Percentiles rank a stretch among this genome's conserved stretches.
Evolutionary conservation across 208 protist species (phyloP).

Genomic region (Novymonas esmeraldas): DNA sequence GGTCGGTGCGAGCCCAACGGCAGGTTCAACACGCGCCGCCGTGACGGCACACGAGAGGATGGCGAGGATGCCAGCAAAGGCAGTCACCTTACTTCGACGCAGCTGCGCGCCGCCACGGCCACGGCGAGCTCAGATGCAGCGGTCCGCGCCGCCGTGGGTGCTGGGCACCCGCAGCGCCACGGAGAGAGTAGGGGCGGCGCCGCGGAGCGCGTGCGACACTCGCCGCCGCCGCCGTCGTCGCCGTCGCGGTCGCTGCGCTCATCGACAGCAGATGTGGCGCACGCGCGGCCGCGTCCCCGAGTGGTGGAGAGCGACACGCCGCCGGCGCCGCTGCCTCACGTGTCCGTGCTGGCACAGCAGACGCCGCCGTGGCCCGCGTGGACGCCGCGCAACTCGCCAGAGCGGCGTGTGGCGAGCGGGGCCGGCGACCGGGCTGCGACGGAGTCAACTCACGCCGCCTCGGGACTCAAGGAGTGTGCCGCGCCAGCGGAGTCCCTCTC

Average conservation of each 20-base stretch:
- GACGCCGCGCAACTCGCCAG: background rate
- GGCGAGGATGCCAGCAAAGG: background rate
- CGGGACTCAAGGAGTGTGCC: no score
- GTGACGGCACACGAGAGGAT: background rate
- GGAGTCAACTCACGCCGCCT: background rate
- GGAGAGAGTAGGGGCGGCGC: no score
- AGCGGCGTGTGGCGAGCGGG: background rate
- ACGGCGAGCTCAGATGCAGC: no score
- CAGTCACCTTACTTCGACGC: no score
- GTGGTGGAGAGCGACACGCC: background rate
- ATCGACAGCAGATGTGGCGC: background rate
- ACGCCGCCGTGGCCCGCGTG: background rate
- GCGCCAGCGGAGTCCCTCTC: background rate
- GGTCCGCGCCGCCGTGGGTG: no score
- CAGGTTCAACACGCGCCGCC: background rate
- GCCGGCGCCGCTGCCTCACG: no score
- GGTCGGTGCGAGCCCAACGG: background rate
- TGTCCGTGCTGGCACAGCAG: no score
- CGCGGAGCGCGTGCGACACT: no score
- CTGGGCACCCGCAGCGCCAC: no score
- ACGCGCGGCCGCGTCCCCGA: background rate
- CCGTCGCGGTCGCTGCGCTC: background rate
- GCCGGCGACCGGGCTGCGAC: no score
- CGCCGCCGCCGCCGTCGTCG: no score
- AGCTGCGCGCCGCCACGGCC: no score